Evolutionary conservation across 257 asterid genomes (phyloP).

Genomic region (Voacanga thouarsii): DNA sequence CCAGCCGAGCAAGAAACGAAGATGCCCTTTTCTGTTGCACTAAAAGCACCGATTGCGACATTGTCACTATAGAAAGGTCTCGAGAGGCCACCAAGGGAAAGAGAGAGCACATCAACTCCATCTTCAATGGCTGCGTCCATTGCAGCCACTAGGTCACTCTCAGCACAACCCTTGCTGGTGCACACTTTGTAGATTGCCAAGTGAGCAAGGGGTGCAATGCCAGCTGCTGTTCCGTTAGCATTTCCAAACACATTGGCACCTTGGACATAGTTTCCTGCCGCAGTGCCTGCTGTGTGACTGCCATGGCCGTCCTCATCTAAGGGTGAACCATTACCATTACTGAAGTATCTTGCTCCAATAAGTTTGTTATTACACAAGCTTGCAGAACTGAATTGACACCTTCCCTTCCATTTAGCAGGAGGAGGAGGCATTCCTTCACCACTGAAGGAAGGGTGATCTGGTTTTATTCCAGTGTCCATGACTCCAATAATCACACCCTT

Average conservation of each 20-base stretch:
- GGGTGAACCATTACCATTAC: not conserved
- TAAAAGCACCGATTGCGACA: conserved; percentile 7
- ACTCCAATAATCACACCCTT: conserved; percentile 21
- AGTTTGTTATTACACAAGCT: conserved; percentile 16
- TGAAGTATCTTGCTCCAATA: conserved; percentile 14
- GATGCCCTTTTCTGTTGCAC: conserved; percentile 18
- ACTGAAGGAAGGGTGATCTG: conserved; percentile 19
- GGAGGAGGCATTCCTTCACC: conserved; percentile 18
- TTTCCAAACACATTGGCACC: conserved; percentile 21
- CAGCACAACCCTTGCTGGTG: not conserved
- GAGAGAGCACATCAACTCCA: conserved; percentile 16
- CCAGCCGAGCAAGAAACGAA: conserved; percentile 18
- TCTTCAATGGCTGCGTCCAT: conserved; percentile 16
- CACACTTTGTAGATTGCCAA: conserved; percentile 19
- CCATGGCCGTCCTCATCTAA: conserved; percentile 15
- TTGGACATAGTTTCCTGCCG: conserved; percentile 20
- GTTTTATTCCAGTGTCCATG: conserved; percentile 14
- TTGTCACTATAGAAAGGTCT: not conserved
- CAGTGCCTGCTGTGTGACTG: conserved; percentile 20
- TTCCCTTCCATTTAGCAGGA: conserved; percentile 22
- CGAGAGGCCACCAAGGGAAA: not conserved
- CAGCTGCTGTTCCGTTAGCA: conserved; percentile 19
- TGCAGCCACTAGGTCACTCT: conserved; percentile 19
- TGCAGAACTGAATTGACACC: conserved; percentile 2
- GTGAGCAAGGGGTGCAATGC: conserved; percentile 23